Evolutionary conservation across 352 stramenopile species (phyloP), one percentile per base, ranked within the genome.

Genomic region (Globisporangium abappressorium): DNA sequence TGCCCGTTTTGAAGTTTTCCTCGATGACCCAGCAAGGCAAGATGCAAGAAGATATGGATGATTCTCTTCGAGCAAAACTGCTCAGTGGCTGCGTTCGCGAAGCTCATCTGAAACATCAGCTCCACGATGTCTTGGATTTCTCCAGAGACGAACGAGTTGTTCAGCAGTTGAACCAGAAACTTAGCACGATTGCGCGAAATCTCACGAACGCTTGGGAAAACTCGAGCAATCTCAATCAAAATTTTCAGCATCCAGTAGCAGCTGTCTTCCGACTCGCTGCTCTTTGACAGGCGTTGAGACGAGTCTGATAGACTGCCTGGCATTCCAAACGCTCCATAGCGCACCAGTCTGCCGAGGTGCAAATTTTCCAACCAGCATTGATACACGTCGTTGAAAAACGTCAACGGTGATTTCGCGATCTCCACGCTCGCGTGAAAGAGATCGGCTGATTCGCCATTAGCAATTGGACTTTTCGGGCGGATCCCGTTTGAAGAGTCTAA

Each of bases 351-450:
- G 43, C 74, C 79, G 2, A 90, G 69, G 55, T 90, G 77, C 22
- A 91, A 68, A 65, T 91, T 76, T 46, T 95, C 84, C 18, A 95
- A 73, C 87, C 87, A 95, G 60, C 84, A 85, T 68, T 94, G 82
- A 62, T 93, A 95, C 1, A 93, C 81, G 14, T 89, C 81, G 61
- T 87, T 87, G 66, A 94, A 94, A 67, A 93, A 92, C 20, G 66
- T 73, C 2, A 68, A 60, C 22, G 85, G 87, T 11, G 81, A 66
- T 46, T 86, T 87, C 1, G 82, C 78, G 60, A 95, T 92, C 59
- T 81, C 84, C 24, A 83, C 77, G n/a, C 79, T 82, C 1, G 87
- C 84, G 34, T 90, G 84, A 33, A 89, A 83, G 5, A 91, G 69
- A 18, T 87, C 80, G 24, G 70, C 70, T 8, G 64, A 61, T 36